phyloP scores from a whole-genome alignment of 2,329 filamentous ascomycete species.

The Ophiocordyceps polyrhachis-furcata region DNA sequence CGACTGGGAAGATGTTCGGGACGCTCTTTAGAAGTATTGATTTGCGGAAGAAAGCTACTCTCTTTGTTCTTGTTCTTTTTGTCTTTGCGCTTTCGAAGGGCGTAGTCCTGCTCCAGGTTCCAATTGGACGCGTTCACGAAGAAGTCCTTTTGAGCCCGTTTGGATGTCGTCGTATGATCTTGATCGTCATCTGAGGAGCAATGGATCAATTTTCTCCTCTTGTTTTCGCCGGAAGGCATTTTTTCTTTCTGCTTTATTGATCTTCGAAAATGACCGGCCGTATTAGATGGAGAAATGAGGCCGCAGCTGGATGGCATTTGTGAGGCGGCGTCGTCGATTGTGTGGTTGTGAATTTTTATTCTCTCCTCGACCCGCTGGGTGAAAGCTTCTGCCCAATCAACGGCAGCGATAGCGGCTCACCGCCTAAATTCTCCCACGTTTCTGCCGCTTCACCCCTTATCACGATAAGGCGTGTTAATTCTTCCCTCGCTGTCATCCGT shows the following conservation, averaged over 20 bases:
- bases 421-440: slow-evolving; percentile 20
- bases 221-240: slow-evolving; percentile 32
- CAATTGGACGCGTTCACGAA: slow-evolving; percentile 61
- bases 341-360: not conserved
- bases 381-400: slow-evolving; percentile 8
- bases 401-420: slow-evolving; percentile 8
- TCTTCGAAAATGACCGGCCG: not conserved
- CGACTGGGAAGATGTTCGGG: slow-evolving; percentile 40
- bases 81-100: slow-evolving; percentile 61
- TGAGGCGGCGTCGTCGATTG: not conserved
- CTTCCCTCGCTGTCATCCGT: not conserved
- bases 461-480: too few relatives aligned
- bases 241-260: not conserved
- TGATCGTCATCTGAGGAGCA: slow-evolving; percentile 26
- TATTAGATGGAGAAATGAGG: not conserved
- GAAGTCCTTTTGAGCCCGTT: slow-evolving; percentile 41
- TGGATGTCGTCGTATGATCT: slow-evolving; percentile 12
- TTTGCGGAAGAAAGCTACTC: slow-evolving; percentile 52
- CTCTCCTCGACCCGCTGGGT: not conserved
- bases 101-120: slow-evolving; percentile 87
- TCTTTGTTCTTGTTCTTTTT: slow-evolving; percentile 61
- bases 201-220: slow-evolving; percentile 40
- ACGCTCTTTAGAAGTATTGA: slow-evolving; percentile 66
- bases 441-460: slow-evolving; percentile 10
- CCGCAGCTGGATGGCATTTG: not conserved